These are phyloP conservation scores for Dimargaris cristalligena DNA, from an alignment of 192 early-diverging fungal species.

Conservation along the genomic window DNA sequence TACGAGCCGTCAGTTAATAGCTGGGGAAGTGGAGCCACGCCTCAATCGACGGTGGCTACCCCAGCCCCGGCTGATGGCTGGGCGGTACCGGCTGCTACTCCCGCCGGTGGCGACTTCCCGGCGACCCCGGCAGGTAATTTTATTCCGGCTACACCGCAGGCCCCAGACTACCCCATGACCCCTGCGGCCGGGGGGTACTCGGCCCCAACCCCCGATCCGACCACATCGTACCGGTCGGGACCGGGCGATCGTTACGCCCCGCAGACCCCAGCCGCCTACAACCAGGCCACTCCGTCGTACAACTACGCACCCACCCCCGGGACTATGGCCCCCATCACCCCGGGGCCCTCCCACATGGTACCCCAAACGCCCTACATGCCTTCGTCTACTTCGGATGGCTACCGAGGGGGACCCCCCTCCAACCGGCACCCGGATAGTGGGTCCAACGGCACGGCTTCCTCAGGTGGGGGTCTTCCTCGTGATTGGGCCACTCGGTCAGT, in stretches of 20 bases:
- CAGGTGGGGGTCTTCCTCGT: not conserved
- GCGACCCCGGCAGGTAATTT: slow-evolving; percentile 29
- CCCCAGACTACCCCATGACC: slow-evolving; percentile 17
- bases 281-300: slow-evolving; percentile 13
- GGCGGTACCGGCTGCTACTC: slow-evolving; percentile 14
- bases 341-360: slow-evolving; percentile 29
- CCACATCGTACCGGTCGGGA: slow-evolving; percentile 21
- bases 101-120: slow-evolving; percentile 30
- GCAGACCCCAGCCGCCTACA: slow-evolving; percentile 23
- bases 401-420: slow-evolving; percentile 20
- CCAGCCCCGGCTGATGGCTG: slow-evolving; percentile 41
- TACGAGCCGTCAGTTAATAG: slow-evolving; percentile 11
- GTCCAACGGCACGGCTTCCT: not conserved
- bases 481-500: not conserved
- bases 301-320: slow-evolving; percentile 26
- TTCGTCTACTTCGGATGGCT: slow-evolving; percentile 34
- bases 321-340: slow-evolving; percentile 24
- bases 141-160: slow-evolving; percentile 29
- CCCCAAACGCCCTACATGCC: slow-evolving; percentile 28
- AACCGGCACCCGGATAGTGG: slow-evolving; percentile 16
- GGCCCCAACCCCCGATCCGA: slow-evolving; percentile 17
- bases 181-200: slow-evolving; percentile 30
- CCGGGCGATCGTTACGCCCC: slow-evolving; percentile 19
- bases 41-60: slow-evolving; percentile 29
- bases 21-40: slow-evolving; percentile 15